Evolutionary conservation across 2,329 filamentous ascomycete species (phyloP).

Genomic region (Sporothrix variecibatus): DNA sequence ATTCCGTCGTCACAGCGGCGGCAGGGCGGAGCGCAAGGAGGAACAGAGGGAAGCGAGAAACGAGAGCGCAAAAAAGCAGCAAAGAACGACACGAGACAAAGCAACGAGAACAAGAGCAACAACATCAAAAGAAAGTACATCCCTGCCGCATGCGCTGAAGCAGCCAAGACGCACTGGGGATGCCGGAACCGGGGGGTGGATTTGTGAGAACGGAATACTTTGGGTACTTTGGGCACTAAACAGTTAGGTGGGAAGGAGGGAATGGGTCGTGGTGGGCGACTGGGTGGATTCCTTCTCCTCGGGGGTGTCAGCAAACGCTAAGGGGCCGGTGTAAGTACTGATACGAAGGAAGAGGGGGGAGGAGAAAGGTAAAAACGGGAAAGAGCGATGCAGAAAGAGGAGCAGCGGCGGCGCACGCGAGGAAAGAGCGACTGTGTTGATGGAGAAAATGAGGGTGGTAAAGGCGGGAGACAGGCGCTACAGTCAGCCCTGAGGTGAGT

Average conservation of each 20-base stretch:
- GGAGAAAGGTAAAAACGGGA: background rate
- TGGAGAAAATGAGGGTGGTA: background rate
- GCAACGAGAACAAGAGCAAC: background rate
- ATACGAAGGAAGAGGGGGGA: slow-evolving; percentile 3
- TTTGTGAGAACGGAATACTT: background rate
- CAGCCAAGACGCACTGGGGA: background rate
- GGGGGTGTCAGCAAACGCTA: background rate
- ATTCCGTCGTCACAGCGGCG: background rate
- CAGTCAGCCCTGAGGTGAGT: background rate
- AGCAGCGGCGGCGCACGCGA: background rate
- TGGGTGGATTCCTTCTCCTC: background rate
- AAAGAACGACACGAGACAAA: background rate
- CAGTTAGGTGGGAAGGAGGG: background rate
- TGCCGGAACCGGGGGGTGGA: slow-evolving; percentile 4
- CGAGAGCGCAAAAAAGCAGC: no score
- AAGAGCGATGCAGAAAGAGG: background rate
- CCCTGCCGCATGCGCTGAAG: slow-evolving; percentile 1
- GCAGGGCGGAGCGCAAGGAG: background rate
- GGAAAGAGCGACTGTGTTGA: background rate
- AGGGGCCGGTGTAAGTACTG: slow-evolving; percentile 1
- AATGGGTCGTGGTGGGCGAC: background rate
- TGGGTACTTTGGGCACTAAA: background rate
- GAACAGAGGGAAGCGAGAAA: background rate
- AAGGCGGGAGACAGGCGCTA: background rate
- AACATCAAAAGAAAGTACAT: background rate